Base-by-base conservation (phyloP, 176 grass and related monocot species). In the Leersia perrieri region DNA sequence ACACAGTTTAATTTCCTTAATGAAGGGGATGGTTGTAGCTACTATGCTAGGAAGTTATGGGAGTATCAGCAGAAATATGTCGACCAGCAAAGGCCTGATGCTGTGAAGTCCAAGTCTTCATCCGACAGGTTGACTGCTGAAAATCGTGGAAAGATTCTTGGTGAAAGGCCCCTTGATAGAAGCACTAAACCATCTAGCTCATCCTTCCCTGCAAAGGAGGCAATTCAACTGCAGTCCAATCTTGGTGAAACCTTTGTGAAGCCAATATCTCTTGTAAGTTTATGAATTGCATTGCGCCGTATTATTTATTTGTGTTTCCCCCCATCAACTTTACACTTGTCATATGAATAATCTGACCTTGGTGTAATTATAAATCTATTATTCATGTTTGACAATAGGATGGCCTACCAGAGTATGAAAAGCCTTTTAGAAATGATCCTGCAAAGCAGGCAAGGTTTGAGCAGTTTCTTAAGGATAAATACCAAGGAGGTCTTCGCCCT, bases 401-500 rank as follows among this genome's bases (percentile, higher is more conserved):
- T 82, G 88, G 74, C 45, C 49, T 84, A 73, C 72, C 76, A 76
- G 92, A 88, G 40, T 89, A 79, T 79, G 84, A 75, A 85, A 93
- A 86, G 84, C 86, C 92, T 85, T 98, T 98, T 70, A 93, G 72
- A 76, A 81, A 91, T 63, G 92, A 98, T 82, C 90, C 86, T 83
- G 88, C 84, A 29, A 98, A 93, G 77, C 88, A 95, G 87, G 90
- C 84, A 70, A 93, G 95, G 27, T 98, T 95, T 92, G 90, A 98
- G 76, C 83, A 89, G 69, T 98, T 95, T 81, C 84, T 98, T 40
- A 95, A 80, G 74, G 95, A 98, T 11, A 98, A 98, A 71, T 95
- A 93, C 70, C 40, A 91, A 68, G 95, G 95, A 35, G 95, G 92
- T 74, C 84, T 98, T 31, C 89, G 95, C 7, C n/a, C 88, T 66